Conservation (phyloP, 495 filamentous ascomycete species). For the Tuber calosporum region DNA sequence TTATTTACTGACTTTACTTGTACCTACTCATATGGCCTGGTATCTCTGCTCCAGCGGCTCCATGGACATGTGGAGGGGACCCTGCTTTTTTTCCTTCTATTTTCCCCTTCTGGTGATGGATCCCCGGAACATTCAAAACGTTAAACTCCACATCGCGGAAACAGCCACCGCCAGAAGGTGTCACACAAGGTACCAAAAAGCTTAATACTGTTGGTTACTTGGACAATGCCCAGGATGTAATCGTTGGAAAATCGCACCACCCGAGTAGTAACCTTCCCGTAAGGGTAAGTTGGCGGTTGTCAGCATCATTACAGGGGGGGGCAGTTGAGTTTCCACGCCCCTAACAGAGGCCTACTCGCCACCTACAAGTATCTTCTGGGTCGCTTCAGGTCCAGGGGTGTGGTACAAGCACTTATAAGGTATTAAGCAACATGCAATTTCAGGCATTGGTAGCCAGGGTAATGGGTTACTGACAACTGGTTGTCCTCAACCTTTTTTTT, state of each 20-base stretch:
- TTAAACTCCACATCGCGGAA: neutral
- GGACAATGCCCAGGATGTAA: neutral
- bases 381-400: neutral
- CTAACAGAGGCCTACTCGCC: neutral
- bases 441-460: neutral
- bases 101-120: neutral
- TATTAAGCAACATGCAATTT: neutral
- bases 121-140: neutral
- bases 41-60: neutral
- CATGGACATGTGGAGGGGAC: neutral
- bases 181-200: neutral
- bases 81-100: neutral
- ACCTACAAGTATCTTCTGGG: neutral
- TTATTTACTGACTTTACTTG: neutral
- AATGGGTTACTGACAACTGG: neutral
- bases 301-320: neutral
- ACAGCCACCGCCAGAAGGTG: neutral
- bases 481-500: conserved; percentile 1
- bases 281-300: neutral
- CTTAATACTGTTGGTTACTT: neutral
- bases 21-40: neutral
- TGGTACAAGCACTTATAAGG: neutral
- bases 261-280: neutral
- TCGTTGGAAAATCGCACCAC: neutral
- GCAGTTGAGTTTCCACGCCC: neutral